Base-by-base conservation (phyloP, 768 basidiomycete species). In the Naganishia vishniacii region DNA sequence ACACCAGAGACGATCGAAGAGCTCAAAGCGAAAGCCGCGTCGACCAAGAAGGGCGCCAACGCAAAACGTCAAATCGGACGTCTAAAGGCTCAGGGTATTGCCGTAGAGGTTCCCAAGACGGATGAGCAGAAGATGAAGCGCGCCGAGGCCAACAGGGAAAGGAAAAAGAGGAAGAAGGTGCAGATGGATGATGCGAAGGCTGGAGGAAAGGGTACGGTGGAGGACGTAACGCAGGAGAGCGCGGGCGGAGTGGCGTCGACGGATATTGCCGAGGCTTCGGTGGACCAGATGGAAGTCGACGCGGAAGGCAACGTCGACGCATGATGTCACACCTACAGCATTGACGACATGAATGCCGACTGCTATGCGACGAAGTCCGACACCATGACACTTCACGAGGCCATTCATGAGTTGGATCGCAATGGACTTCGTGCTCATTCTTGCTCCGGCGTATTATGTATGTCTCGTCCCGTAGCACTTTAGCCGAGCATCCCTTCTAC, bases 31-130 rank as follows among this genome's bases (percentile, higher is more conserved):
- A 65, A 15, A 59, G 29, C 49, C 61, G 48, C 44, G 12, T 58
- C 25, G 7, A 1, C 8, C 37, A 59, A 65, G 40, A 41, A 46
- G 32, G 62, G 49, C n/a, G 51, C 67, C 42, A 65, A 65, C 29
- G 42, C 48, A 46, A 56, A 66, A 48, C 65, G 59, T 15, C 31
- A 51, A 48, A 41, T 76, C 13, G 75, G 75, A 6, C 45, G 71
- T 20, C 58, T 76, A 16, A 71, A 72, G 64, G 51, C 70, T 11
- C 48, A 68, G 49, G 75, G 75, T 1, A 70, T 75, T 40, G 75
- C 73, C 42, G 67, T 75, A 18, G 71, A 66, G 8, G 34, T 56
- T 2, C 53, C 53, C 20, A 20, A 37, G 23, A 56, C 53, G 20
- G 53, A 56, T 2, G 53, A 56, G 53, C 53, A 56, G 13, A 56